Evolutionary conservation across 2,329 filamentous ascomycete genomes (phyloP).

Genomic region (Didymella keratinophila): DNA sequence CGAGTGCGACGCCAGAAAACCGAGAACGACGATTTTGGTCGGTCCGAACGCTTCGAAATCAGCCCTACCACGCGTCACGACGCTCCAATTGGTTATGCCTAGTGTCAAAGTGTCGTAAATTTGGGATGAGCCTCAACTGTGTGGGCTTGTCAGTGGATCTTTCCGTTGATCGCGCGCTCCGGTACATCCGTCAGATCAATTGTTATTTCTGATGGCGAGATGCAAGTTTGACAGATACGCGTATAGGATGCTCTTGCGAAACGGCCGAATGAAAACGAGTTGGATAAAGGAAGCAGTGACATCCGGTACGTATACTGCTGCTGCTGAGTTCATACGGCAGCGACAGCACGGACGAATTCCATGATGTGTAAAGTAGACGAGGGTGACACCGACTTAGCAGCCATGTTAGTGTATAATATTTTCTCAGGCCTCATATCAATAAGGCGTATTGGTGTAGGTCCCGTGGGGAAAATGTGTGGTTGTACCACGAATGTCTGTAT

Average conservation of each 20-base stretch:
- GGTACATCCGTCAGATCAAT: conserved; percentile 4
- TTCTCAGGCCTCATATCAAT: no score
- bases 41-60: conserved; percentile 9
- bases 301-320: neutral
- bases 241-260: neutral
- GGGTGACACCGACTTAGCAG: no score
- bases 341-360: neutral
- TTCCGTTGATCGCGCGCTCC: conserved; percentile 1
- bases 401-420: no score
- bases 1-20: conserved; percentile 14
- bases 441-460: neutral
- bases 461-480: neutral
- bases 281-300: neutral
- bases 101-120: neutral
- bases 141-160: conserved; percentile 4
- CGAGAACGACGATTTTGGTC: conserved; percentile 12
- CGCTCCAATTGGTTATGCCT: neutral
- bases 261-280: neutral
- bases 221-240: conserved; percentile 1
- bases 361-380: no score
- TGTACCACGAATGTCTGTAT: conserved; percentile 2
- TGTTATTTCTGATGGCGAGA: neutral
- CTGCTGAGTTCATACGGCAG: neutral
- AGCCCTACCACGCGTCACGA: conserved; percentile 10
- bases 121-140: neutral